Percentiles rank a stretch among this genome's conserved stretches.
Conservation (phyloP, 2,329 filamentous ascomycete species). For the Coleophoma cylindrospora region DNA sequence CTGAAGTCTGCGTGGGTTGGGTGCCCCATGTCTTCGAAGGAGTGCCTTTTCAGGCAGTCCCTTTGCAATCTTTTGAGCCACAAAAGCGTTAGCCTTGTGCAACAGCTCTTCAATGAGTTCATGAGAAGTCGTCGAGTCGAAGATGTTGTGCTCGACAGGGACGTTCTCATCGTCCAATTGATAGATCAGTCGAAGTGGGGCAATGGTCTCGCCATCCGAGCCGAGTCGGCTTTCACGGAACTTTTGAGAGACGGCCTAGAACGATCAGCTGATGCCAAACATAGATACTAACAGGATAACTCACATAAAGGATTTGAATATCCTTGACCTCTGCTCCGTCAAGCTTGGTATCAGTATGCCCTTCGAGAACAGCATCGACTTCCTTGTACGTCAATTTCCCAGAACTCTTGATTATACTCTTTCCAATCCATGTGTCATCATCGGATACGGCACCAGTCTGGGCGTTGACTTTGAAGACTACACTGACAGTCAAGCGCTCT, state of each 20-base stretch:
- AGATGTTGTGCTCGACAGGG: slow-evolving; percentile 93
- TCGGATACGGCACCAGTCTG: slow-evolving; percentile 75
- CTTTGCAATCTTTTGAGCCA: slow-evolving; percentile 76
- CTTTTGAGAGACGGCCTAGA: slow-evolving; percentile 72
- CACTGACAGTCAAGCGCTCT: slow-evolving; percentile 85
- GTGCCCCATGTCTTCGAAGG: slow-evolving; percentile 78
- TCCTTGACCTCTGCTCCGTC: slow-evolving; percentile 66
- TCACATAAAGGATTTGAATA: slow-evolving; percentile 71
- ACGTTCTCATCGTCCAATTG: slow-evolving; percentile 98
- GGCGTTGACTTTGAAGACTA: slow-evolving; percentile 86
- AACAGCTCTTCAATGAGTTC: slow-evolving; percentile 94
- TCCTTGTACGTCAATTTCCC: slow-evolving; percentile 82
- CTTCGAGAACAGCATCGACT: slow-evolving; percentile 75
- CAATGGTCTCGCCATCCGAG: slow-evolving; percentile 72
- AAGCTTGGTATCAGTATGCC: slow-evolving; percentile 56
- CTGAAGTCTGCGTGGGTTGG: slow-evolving; percentile 82
- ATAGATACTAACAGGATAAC: slow-evolving; percentile 21
- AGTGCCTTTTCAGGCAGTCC: slow-evolving; percentile 89
- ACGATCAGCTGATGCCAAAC: slow-evolving; percentile 16
- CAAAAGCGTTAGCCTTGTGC: slow-evolving; percentile 86
- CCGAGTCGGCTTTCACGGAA: slow-evolving; percentile 86
- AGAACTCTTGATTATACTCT: slow-evolving; percentile 85
- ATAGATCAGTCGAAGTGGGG: slow-evolving; percentile 82
- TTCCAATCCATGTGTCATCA: slow-evolving; percentile 89
- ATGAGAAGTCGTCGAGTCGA: slow-evolving; percentile 81